Conservation (phyloP, 1,284 basidiomycete genomes). For the Sporisorium iseilematis-ciliati region DNA sequence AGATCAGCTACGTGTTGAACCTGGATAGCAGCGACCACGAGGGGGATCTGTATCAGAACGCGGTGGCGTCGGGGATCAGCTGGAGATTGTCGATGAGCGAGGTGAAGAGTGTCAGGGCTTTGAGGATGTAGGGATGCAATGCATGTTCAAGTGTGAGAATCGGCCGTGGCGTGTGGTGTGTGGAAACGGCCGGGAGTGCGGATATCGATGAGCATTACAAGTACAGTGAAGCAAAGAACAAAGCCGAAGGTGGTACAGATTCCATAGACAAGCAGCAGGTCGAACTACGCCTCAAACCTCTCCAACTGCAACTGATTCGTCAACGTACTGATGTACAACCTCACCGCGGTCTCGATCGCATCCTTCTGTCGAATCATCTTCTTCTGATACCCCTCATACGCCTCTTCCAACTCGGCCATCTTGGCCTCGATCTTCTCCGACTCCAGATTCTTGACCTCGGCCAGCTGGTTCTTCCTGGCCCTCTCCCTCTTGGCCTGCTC, state of each 20-base stretch:
- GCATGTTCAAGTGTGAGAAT: too few species aligned
- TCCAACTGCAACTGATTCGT: slow-evolving; percentile 44
- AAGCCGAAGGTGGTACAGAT: slow-evolving; percentile 1
- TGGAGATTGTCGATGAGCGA: slow-evolving; percentile 63
- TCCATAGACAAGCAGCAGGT: not conserved
- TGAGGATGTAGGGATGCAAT: slow-evolving; percentile 24
- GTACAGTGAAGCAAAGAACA: slow-evolving; percentile 6
- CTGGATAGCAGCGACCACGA: slow-evolving; percentile 91
- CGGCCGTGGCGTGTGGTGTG: too few species aligned
- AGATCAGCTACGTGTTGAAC: slow-evolving; percentile 91
- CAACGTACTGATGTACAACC: slow-evolving; percentile 45
- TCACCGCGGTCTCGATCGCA: slow-evolving; percentile 44
- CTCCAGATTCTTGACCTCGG: slow-evolving; percentile 40
- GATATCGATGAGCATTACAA: slow-evolving; percentile 16
- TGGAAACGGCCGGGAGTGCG: not conserved
- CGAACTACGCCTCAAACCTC: slow-evolving; percentile 26
- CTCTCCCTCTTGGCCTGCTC: slow-evolving; percentile 45
- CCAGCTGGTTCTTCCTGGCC: slow-evolving; percentile 31
- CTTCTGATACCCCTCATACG: slow-evolving; percentile 46
- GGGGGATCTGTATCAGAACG: slow-evolving; percentile 57
- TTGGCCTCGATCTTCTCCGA: slow-evolving; percentile 53
- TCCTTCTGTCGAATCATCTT: slow-evolving; percentile 50
- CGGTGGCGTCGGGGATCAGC: slow-evolving; percentile 49
- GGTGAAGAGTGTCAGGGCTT: slow-evolving; percentile 47
- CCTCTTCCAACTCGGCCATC: slow-evolving; percentile 45